phyloP scores from a whole-genome alignment of 164 flowering plant genomes.

The Kingdonia uniflora region DNA sequence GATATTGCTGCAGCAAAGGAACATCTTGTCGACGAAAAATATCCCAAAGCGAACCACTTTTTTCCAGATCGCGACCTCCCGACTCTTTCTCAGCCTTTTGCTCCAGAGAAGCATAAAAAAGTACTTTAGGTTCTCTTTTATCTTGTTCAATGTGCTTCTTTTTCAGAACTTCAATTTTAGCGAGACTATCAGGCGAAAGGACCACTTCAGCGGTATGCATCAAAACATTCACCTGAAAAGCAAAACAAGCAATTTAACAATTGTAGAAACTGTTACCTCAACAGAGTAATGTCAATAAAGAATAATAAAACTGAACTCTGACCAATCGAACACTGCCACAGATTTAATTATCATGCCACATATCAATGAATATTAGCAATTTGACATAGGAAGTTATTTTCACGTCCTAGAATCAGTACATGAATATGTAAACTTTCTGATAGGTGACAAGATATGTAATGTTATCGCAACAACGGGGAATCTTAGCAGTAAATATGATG shows the following conservation, averaged over 20 bases:
- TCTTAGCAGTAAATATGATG: too few species aligned
- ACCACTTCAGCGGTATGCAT: constrained; percentile 49
- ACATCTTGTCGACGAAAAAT: not conserved
- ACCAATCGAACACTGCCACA: too few species aligned
- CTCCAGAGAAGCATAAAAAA: not conserved
- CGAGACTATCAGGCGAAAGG: constrained; percentile 9
- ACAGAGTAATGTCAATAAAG: too few species aligned
- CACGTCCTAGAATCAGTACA: too few species aligned
- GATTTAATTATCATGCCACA: too few species aligned
- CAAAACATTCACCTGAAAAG: constrained; percentile 58
- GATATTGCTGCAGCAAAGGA: constrained; percentile 11
- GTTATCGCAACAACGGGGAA: too few species aligned
- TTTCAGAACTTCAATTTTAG: constrained; percentile 23
- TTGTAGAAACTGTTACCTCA: too few species aligned
- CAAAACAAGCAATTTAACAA: not conserved
- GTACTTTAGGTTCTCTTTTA: constrained; percentile 21
- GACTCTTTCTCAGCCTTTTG: not conserved
- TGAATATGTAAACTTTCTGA: too few species aligned
- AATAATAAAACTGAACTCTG: too few species aligned
- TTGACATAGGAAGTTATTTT: too few species aligned
- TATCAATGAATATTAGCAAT: too few species aligned
- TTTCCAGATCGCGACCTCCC: not conserved
- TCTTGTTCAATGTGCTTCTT: constrained; percentile 31
- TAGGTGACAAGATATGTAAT: too few species aligned
- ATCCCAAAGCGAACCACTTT: not conserved